These are phyloP conservation scores for Larix sibirica DNA, from an alignment of 83 land plant genomes.

Conservation along the genomic window DNA sequence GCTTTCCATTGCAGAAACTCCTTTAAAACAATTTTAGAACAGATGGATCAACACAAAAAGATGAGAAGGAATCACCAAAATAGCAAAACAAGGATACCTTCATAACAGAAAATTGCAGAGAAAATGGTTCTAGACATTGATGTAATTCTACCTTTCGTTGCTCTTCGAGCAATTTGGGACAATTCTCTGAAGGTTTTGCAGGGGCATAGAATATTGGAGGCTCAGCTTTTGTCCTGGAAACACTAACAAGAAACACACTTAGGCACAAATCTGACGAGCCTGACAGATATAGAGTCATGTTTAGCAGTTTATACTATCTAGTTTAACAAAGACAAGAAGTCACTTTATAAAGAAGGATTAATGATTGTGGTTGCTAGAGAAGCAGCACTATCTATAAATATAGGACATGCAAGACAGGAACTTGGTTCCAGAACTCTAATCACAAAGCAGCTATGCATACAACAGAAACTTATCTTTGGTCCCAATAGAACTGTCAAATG, in stretches of 20 bases:
- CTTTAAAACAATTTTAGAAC: slow-evolving; percentile 30
- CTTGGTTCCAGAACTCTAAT: not conserved
- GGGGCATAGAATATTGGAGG: slow-evolving; percentile 86
- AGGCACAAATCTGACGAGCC: not conserved
- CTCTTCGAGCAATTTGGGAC: slow-evolving; percentile 50
- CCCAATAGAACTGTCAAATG: slow-evolving; percentile 69
- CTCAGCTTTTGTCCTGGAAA: slow-evolving; percentile 80
- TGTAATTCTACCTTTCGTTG: slow-evolving; percentile 57
- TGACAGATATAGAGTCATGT: not conserved
- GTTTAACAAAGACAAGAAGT: not conserved
- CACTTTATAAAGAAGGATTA: too few species aligned
- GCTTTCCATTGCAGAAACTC: slow-evolving; percentile 80
- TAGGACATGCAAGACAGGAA: not conserved
- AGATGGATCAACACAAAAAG: not conserved
- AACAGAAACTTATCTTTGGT: slow-evolving; percentile 81
- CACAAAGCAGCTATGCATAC: slow-evolving; percentile 25
- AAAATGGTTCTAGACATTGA: not conserved
- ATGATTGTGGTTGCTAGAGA: too few species aligned
- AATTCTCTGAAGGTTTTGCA: slow-evolving; percentile 62
- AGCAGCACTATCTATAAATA: too few species aligned
- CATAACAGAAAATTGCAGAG: not conserved
- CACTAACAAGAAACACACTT: not conserved
- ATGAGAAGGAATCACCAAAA: not conserved
- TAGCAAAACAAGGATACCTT: not conserved
- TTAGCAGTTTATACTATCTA: too few species aligned